Evolutionary conservation across 306 rosid genomes (phyloP).

Genomic region (Crotalaria pallida): DNA sequence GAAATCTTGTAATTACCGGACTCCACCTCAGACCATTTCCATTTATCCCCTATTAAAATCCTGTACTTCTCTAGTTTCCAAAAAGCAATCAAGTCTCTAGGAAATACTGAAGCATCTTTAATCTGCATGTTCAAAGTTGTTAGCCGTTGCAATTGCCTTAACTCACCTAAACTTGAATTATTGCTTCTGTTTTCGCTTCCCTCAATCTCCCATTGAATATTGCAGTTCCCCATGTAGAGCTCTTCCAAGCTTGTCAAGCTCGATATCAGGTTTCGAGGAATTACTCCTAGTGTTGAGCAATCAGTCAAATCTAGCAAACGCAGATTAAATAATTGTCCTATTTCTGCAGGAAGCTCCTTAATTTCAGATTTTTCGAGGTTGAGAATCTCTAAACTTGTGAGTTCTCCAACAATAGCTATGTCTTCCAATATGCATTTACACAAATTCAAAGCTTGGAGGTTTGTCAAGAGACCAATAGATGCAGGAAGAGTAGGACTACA

Average conservation of each 20-base stretch:
- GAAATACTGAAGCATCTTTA: constrained; percentile 16
- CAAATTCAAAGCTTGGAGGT: constrained; percentile 28
- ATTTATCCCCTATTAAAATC: constrained; percentile 28
- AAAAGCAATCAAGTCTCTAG: constrained; percentile 18
- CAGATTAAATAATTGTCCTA: constrained; percentile 20
- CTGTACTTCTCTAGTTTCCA: constrained; percentile 22
- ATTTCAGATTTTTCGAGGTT: constrained; percentile 25
- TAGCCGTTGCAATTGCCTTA: constrained; percentile 19
- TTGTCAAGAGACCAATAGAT: constrained; percentile 21
- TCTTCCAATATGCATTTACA: constrained; percentile 28
- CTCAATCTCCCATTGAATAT: constrained; percentile 23
- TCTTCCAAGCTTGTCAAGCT: constrained; percentile 31
- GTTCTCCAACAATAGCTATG: constrained; percentile 22
- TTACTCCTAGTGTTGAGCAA: constrained; percentile 18
- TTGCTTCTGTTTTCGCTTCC: neutral
- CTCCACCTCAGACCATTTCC: constrained; percentile 14
- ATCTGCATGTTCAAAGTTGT: constrained; percentile 22
- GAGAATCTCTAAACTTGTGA: constrained; percentile 31
- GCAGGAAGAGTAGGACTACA: constrained; percentile 18
- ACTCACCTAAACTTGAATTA: constrained; percentile 27
- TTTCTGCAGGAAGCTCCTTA: constrained; percentile 18
- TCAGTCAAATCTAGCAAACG: constrained; percentile 29
- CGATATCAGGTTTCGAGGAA: constrained; percentile 22
- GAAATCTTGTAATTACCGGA: neutral
- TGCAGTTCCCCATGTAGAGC: constrained; percentile 26